Percentiles rank a stretch among this genome's conserved stretches.
Conservation (phyloP, 345 rosid species). For the Eutrema yunnanense region DNA sequence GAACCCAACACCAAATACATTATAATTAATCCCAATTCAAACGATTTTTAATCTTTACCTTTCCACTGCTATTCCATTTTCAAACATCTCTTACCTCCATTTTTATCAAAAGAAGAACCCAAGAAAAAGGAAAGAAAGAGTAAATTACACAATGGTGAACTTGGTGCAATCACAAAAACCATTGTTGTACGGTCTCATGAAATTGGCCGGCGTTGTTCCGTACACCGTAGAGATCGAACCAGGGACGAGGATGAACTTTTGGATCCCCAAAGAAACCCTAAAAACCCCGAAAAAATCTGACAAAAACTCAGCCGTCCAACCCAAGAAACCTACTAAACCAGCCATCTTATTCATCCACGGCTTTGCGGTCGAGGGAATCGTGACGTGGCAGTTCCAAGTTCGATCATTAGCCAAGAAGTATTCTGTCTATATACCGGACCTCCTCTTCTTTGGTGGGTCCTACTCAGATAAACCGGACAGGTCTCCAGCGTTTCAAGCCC, state of each 20-base stretch:
- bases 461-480: slow-evolving; percentile 52
- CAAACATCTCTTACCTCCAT: background rate
- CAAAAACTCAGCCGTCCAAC: background rate
- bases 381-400: slow-evolving; percentile 94
- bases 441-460: slow-evolving; percentile 81
- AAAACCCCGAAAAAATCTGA: slow-evolving; percentile 32
- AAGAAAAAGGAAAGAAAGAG: background rate
- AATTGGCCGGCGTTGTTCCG: slow-evolving; percentile 61
- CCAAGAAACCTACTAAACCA: slow-evolving; percentile 42
- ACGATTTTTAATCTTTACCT: background rate
- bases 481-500: slow-evolving; percentile 76
- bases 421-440: slow-evolving; percentile 82
- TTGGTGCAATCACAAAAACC: slow-evolving; percentile 74
- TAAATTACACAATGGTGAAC: slow-evolving; percentile 58
- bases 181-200: slow-evolving; percentile 57
- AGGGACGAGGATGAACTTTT: slow-evolving; percentile 76
- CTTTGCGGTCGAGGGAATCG: slow-evolving; percentile 80
- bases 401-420: slow-evolving; percentile 68
- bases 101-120: background rate
- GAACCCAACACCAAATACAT: slow-evolving; percentile 38
- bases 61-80: background rate
- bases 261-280: slow-evolving; percentile 72
- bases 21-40: background rate
- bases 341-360: slow-evolving; percentile 76
- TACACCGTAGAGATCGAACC: slow-evolving; percentile 55